Percentiles rank a stretch among this genome's conserved stretches.
Evolutionary conservation across 495 filamentous ascomycete genomes (phyloP).

Genomic region (Coniosporium apollinis): DNA sequence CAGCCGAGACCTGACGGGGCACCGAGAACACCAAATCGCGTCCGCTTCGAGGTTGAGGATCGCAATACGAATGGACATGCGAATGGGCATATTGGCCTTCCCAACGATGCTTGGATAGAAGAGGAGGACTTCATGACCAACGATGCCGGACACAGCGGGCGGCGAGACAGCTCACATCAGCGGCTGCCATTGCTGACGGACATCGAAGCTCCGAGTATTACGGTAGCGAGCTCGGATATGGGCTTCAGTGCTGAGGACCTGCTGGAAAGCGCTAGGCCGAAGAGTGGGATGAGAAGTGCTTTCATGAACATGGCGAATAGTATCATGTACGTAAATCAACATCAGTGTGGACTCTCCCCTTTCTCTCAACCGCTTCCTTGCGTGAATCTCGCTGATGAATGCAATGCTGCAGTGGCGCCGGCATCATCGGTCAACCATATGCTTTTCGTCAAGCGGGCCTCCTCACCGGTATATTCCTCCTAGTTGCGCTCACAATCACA

Average conservation of each 20-base stretch:
- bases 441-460: slow-evolving; percentile 84
- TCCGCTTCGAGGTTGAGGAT: slow-evolving; percentile 65
- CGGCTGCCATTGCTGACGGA: slow-evolving; percentile 63
- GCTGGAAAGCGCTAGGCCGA: slow-evolving; percentile 43
- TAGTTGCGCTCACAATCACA: slow-evolving; percentile 61
- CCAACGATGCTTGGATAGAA: slow-evolving; percentile 32
- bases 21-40: slow-evolving; percentile 68
- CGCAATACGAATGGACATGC: slow-evolving; percentile 19
- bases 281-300: slow-evolving; percentile 47
- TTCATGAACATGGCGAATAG: slow-evolving; percentile 99
- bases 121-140: slow-evolving; percentile 31
- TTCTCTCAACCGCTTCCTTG: too few relatives aligned
- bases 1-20: slow-evolving; percentile 28
- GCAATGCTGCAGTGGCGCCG: slow-evolving; percentile 45
- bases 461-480: slow-evolving; percentile 56
- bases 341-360: slow-evolving; percentile 2
- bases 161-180: slow-evolving; percentile 26
- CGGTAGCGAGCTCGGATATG: slow-evolving; percentile 43
- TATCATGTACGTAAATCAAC: slow-evolving; percentile 72
- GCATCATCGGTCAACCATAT: slow-evolving; percentile 94
- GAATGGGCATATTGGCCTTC: slow-evolving; percentile 28
- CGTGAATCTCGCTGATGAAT: too few relatives aligned
- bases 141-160: slow-evolving; percentile 9
- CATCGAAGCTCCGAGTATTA: slow-evolving; percentile 77
- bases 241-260: slow-evolving; percentile 43